Evolutionary conservation across 805 yeast genomes (phyloP).

Genomic region (Metschnikowia anglica): DNA sequence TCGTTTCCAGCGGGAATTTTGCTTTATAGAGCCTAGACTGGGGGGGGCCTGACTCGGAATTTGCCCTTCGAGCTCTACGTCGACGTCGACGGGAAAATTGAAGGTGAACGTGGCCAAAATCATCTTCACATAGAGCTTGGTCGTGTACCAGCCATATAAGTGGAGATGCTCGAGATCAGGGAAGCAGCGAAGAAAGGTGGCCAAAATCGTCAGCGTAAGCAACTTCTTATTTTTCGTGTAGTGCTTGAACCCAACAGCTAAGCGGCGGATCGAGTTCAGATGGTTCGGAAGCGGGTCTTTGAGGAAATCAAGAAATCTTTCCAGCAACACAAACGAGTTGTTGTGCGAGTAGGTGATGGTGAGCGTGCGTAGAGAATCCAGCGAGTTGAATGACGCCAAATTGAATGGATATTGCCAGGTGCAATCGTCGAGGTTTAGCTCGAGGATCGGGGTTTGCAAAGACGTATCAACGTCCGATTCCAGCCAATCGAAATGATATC

Average conservation of each 20-base stretch:
- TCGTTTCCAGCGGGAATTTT: constrained; percentile 2
- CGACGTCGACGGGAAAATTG: constrained; percentile 7
- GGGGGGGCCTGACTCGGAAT: neutral
- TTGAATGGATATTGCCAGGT: constrained; percentile 60
- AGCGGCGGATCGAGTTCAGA: constrained; percentile 17
- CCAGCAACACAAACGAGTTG: constrained; percentile 37
- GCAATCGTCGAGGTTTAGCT: constrained; percentile 42
- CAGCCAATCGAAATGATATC: constrained; percentile 46
- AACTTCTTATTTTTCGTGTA: constrained; percentile 14
- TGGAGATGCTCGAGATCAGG: constrained; percentile 18
- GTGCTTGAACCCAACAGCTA: constrained; percentile 18
- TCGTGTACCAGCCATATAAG: constrained; percentile 27
- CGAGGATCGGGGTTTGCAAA: constrained; percentile 20
- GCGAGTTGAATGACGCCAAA: constrained; percentile 35
- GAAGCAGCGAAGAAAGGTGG: constrained; percentile 16
- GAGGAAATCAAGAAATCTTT: constrained; percentile 35
- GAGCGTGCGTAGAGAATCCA: constrained; percentile 24
- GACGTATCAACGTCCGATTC: constrained; percentile 20
- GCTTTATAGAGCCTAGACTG: neutral
- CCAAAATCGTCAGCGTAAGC: constrained; percentile 18
- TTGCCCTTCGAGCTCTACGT: constrained; percentile 5
- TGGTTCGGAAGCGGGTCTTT: constrained; percentile 21
- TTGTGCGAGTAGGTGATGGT: constrained; percentile 27
- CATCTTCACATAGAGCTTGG: constrained; percentile 16
- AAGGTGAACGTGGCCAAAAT: constrained; percentile 7